Base-by-base conservation (phyloP, 805 yeast genomes). In the Lipomyces kockii region DNA sequence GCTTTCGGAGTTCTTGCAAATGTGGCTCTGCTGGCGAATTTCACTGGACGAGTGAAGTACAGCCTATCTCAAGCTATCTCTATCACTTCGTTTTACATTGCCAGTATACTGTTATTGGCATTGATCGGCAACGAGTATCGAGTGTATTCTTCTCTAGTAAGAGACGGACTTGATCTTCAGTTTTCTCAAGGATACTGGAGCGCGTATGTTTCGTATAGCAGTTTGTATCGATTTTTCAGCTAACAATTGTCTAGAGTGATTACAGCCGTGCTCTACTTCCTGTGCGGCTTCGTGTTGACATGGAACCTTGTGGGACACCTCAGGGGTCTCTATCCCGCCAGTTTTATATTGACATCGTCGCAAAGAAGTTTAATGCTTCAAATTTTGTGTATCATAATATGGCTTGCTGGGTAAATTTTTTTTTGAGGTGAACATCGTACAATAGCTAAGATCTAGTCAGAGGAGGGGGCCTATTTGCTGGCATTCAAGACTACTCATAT, bases 341-440 rank as follows among this genome's bases (percentile, higher is more conserved):
- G 82, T 12, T 90, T 89, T 79, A 90, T 90, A 74, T 78, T 91
- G 56, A 84, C 86, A 62, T 79, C 81, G 17, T 83, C 87, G 39
- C 97, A 92, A 77, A 83, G 93, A 69, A 86, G 87, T 12, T 80
- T 92, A 67, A 91, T 92, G 87, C 76, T 86, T 7, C 90, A 89
- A 74, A 88, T 90, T 4, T 82, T 89, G 20, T 71, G 84, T 2
- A 80, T 90, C 35, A 83, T 89, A 1, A 72, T 85, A 3, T 91
- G 97, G 96, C 78, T 90, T 27, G 83, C 59, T 4, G 87, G 2
- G 55, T 52, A 52, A 22, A 22, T 52, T 9, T 25, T 25, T 25
- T 17, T 52, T 52, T 8, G 3, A 20, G 11, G n/a, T 14, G 2
- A 14, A 52, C n/a, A 2, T 14, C 4, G 20, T 14, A 17, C 49